Conservation (phyloP, 2,329 filamentous ascomycete species). For the Phyllachora maydis region DNA sequence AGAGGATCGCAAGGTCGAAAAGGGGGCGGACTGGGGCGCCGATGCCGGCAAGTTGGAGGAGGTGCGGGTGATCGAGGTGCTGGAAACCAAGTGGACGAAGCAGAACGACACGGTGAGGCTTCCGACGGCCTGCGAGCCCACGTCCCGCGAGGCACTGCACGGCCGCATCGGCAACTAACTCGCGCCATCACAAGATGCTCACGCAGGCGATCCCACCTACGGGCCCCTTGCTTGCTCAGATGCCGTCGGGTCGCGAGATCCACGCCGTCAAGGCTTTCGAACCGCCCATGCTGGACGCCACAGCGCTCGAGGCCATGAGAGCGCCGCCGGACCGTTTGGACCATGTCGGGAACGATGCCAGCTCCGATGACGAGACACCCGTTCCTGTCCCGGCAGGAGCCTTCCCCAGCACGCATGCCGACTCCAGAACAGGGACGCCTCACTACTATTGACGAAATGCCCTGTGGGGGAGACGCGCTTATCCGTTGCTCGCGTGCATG, state of each 20-base stretch:
- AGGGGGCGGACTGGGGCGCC: slow-evolving; percentile 50
- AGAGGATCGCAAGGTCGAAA: slow-evolving; percentile 64
- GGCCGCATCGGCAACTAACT: no score
- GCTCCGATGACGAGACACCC: slow-evolving; percentile 23
- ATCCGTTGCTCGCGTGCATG: no score
- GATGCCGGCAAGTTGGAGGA: slow-evolving; percentile 80
- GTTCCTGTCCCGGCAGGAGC: no score
- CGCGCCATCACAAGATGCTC: no score
- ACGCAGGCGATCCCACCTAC: slow-evolving; percentile 56
- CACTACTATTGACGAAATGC: no score
- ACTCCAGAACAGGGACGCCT: no score
- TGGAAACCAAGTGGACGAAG: slow-evolving; percentile 77
- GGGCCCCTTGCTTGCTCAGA: slow-evolving; percentile 50
- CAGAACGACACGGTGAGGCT: slow-evolving; percentile 69
- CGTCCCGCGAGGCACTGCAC: no score
- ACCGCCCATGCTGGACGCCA: slow-evolving; percentile 41
- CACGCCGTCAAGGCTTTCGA: slow-evolving; percentile 50
- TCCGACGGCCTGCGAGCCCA: background rate
- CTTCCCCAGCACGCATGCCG: no score
- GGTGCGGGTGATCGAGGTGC: slow-evolving; percentile 63
- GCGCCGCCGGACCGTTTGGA: slow-evolving; percentile 28
- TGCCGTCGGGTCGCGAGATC: slow-evolving; percentile 80
- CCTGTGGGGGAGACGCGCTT: no score
- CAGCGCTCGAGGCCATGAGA: slow-evolving; percentile 41
- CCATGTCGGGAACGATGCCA: slow-evolving; percentile 16